These are phyloP conservation scores for Hygrophorus pudorinus DNA, from an alignment of 768 basidiomycete genomes.

Conservation along the genomic window DNA sequence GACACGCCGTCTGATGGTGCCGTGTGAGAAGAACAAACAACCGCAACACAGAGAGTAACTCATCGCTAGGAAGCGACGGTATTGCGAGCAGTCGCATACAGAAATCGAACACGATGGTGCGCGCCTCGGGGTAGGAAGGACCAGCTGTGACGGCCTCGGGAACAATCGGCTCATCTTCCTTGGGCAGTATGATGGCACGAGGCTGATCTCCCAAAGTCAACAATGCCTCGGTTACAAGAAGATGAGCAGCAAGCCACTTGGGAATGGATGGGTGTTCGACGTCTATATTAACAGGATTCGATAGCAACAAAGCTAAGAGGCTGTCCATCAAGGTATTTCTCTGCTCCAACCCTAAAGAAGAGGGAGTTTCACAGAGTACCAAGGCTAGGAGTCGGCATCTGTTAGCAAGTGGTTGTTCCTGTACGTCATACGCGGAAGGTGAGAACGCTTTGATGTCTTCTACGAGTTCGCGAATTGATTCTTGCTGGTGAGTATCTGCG, in stretches of 20 bases:
- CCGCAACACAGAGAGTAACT: conserved; percentile 72
- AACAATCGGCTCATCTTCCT: conserved; percentile 55
- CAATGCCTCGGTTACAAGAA: conserved; percentile 80
- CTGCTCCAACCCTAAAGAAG: conserved; percentile 43
- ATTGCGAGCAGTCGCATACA: conserved; percentile 62
- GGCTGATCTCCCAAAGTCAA: conserved; percentile 72
- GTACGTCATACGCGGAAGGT: conserved; percentile 50
- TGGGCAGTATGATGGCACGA: conserved; percentile 50
- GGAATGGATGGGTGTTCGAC: conserved; percentile 51
- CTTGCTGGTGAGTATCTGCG: conserved; percentile 44
- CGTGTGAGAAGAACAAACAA: conserved; percentile 80
- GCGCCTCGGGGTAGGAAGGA: conserved; percentile 51
- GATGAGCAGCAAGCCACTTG: conserved; percentile 79
- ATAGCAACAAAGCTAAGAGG: conserved; percentile 56
- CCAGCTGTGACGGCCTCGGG: conserved; percentile 45
- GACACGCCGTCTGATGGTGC: conserved; percentile 49
- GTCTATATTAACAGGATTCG: conserved; percentile 40
- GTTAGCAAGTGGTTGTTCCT: conserved; percentile 71
- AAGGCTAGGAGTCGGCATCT: conserved; percentile 81
- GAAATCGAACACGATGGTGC: conserved; percentile 62
- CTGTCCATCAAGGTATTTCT: conserved; percentile 54
- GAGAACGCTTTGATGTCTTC: conserved; percentile 70
- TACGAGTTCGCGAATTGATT: conserved; percentile 63
- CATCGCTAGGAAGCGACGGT: conserved; percentile 61
- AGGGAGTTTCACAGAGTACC: conserved; percentile 66